Percentiles rank a stretch among this genome's conserved stretches.
Evolutionary conservation across 2,329 filamentous ascomycete species (phyloP).

Genomic region (Pseudogymnoascus destructans): DNA sequence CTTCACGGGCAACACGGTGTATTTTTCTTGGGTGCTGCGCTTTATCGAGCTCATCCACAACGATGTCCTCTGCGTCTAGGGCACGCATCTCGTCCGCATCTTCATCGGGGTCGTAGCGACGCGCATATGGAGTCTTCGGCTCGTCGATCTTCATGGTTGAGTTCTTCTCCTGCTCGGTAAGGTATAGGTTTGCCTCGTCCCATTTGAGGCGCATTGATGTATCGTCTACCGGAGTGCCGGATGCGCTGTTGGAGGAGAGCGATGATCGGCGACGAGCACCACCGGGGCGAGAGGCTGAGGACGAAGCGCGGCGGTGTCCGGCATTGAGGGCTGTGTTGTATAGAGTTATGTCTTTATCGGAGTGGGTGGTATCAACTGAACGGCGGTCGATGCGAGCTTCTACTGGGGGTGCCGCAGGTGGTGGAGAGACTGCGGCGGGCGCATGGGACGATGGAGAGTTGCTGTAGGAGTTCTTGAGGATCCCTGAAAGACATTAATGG

Average conservation of each 20-base stretch:
- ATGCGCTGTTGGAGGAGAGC: slow-evolving; percentile 29
- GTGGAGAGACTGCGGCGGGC: slow-evolving; percentile 33
- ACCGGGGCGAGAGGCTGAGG: slow-evolving; percentile 50
- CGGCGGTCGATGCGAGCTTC: slow-evolving; percentile 27
- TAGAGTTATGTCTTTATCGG: slow-evolving; percentile 79
- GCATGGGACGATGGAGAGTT: slow-evolving; percentile 38
- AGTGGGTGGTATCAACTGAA: slow-evolving; percentile 29
- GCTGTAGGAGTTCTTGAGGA: slow-evolving; percentile 79
- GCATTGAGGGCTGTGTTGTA: slow-evolving; percentile 93
- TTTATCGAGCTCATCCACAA: slow-evolving; percentile 55
- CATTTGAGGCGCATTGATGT: slow-evolving; percentile 75
- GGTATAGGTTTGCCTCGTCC: slow-evolving; percentile 96
- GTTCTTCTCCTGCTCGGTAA: slow-evolving; percentile 90
- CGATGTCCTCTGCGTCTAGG: slow-evolving; percentile 57
- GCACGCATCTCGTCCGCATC: slow-evolving; percentile 60
- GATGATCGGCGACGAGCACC: slow-evolving; percentile 54
- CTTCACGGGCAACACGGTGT: slow-evolving; percentile 33
- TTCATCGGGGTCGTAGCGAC: slow-evolving; percentile 78
- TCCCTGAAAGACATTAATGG: slow-evolving; percentile 43
- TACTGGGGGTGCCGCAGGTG: slow-evolving; percentile 22
- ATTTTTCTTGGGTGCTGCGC: slow-evolving; percentile 19
- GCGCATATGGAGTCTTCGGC: slow-evolving; percentile 93
- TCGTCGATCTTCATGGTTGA: slow-evolving; percentile 99
- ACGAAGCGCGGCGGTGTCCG: slow-evolving; percentile 73
- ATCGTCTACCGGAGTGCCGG: slow-evolving; percentile 39